Base-by-base conservation (phyloP, 2,329 filamentous ascomycete species). In the Sclerotinia borealis region DNA sequence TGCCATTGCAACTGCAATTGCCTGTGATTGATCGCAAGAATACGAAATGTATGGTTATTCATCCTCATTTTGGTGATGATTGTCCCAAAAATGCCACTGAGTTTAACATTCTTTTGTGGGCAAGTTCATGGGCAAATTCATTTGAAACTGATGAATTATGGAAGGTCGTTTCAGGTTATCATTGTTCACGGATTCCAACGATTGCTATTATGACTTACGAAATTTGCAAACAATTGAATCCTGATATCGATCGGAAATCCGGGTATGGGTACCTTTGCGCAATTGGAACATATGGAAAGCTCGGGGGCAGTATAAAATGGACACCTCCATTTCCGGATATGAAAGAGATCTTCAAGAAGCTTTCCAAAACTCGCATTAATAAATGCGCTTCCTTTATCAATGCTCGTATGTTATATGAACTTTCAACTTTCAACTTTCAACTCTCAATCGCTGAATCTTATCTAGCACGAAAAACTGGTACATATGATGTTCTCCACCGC, bases 251-350 rank as follows among this genome's bases (percentile, higher is more conserved):
- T 4, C 70, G 73, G 2, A 73, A 76, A 6, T 86, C 84, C 68
- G 82, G 80, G 45, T 89, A 86, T 68, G 82, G 80, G 45, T 89
- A 86, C 82, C 77, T 89, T 0, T 86, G 85, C 61, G 80, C 80
- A 3, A 79, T 89, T 66, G 87, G 87, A 10, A 89, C 86, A 0
- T 84, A 88, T 66, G 86, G 86, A 3, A 87, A 90, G 66, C 77
- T 90, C 0, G 86, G 86, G 17, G 87, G 82, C 45, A 80, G 80
- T 0, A 66, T 89, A 19, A 89, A 88, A 71, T 89, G 87, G 87
- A 76, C 83, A 27, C 79, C 81, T 0, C 87, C 87, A 0, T 89
- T 90, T 66, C 87, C 87, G 1, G 83, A 88, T 65, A 88, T 89
- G 85, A 78, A 77, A 22, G 73, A 78, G 1, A 81, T 81, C 0